These are phyloP conservation scores for Canavalia ensiformis DNA, from an alignment of 306 rosid genomes.

Conservation along the genomic window DNA sequence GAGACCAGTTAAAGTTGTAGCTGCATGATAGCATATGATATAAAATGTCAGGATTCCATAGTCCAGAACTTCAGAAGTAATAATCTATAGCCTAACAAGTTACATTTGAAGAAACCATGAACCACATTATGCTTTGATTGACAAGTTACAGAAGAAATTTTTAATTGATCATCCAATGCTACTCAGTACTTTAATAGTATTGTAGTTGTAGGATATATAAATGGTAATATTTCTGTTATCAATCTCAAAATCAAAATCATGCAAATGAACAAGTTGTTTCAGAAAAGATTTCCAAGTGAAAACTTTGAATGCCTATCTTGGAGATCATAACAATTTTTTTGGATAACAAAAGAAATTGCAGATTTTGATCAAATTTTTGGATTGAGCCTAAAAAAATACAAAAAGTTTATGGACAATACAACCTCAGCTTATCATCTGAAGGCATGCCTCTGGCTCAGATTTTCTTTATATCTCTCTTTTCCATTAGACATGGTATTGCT, in stretches of 20 bases:
- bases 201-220: neutral
- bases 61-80: conserved; percentile 37
- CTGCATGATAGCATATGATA: conserved; percentile 61
- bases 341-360: neutral
- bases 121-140: conserved; percentile 23
- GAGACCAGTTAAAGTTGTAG: conserved; percentile 86
- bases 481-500: conserved; percentile 15
- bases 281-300: neutral
- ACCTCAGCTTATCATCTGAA: conserved; percentile 11
- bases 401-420: neutral
- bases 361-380: conserved; percentile 9
- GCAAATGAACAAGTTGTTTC: conserved; percentile 14
- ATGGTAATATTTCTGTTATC: conserved; percentile 2
- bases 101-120: conserved; percentile 43
- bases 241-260: conserved; percentile 37
- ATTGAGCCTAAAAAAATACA: neutral
- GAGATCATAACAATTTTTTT: neutral
- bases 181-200: conserved; percentile 36
- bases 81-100: conserved; percentile 28
- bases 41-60: conserved; percentile 44
- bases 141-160: conserved; percentile 29
- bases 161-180: conserved; percentile 30
- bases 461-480: conserved; percentile 14
- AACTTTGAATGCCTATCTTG: conserved; percentile 16
- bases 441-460: conserved; percentile 1